These are phyloP conservation scores for Prunus yedoensis DNA, from an alignment of 331 rosid genomes.

Conservation along the genomic window DNA sequence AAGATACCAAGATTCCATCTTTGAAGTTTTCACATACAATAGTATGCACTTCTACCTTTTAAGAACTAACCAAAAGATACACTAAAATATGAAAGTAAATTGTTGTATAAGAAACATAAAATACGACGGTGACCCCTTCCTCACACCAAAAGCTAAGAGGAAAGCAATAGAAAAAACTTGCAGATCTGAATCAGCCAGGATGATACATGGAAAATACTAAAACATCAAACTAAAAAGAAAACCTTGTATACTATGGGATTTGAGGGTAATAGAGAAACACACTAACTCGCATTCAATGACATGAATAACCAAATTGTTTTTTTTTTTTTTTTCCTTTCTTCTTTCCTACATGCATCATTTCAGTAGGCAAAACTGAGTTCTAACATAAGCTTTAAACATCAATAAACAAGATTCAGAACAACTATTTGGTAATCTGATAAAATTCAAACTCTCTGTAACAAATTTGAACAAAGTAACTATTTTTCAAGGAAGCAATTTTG, in stretches of 20 bases:
- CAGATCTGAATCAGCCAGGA: conserved; percentile 38
- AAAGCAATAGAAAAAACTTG: conserved; percentile 10
- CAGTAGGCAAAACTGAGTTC: background rate
- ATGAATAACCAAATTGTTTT: background rate
- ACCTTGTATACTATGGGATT: background rate
- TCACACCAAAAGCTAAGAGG: background rate
- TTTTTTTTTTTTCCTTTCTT: background rate
- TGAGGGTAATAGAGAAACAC: background rate
- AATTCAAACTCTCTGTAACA: background rate
- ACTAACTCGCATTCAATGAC: background rate
- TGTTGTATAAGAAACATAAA: background rate
- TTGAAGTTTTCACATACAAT: background rate
- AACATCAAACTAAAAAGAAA: background rate
- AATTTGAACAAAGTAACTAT: background rate
- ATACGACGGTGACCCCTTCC: background rate
- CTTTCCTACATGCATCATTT: background rate
- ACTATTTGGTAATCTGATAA: no score
- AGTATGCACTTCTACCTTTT: background rate
- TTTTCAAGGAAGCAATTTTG: background rate
- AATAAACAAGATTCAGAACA: background rate
- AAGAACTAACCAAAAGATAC: background rate
- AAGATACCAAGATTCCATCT: background rate
- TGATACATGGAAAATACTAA: background rate
- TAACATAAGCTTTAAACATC: background rate
- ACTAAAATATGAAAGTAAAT: background rate